Evolutionary conservation across 2,329 filamentous ascomycete species (phyloP), one percentile per base, ranked within the genome.

Genomic region (Pestalotiopsis sp.): DNA sequence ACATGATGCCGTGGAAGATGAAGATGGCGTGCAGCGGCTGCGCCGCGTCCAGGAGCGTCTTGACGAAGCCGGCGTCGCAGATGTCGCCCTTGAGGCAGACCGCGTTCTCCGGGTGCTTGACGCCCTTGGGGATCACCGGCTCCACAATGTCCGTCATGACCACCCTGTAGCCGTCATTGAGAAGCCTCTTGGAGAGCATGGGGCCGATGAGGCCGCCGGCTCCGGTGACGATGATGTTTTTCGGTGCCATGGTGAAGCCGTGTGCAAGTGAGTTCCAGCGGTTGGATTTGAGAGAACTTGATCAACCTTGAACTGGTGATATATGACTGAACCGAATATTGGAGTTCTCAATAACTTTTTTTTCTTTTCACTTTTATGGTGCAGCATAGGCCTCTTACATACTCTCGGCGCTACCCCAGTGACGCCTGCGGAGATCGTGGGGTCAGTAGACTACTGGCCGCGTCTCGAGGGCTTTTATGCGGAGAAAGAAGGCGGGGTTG

Each of bases 1-100:
- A 91, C 89, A 91, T 91, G 81, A 91, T 90, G 70, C 89, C 89
- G 77, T 91, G 89, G 76, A 91, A 87, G 73, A 90, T 82, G 79
- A 89, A 91, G 68, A 87, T 82, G 61, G 86, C 85, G 69, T 85
- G 81, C 3, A 88, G 79, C 11, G 76, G 71, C 23, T 77, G 75
- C 17, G 82, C 80, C 4, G 79, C 79, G 1, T 75, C 75, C 25
- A 87, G 80, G 4, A 89, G 80, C 14, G 70, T 36, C 59, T 72
- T 64, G 38, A 82, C 69, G 64, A 78, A 78, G 20, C 69, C 66
- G 0, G 74, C 69, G 62, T 79, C 75, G 66, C 79, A 77, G 69
- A 84, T 80, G 75, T 91, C 88, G 11, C 86, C 84, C 31, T 82
- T 82, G 58, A 89, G 70, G 49, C 81, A 78, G 25, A 78, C 83